Percentiles rank a stretch among this genome's conserved stretches.
phyloP scores from a whole-genome alignment of 352 stramenopile species.

The Pythium angustatum region DNA sequence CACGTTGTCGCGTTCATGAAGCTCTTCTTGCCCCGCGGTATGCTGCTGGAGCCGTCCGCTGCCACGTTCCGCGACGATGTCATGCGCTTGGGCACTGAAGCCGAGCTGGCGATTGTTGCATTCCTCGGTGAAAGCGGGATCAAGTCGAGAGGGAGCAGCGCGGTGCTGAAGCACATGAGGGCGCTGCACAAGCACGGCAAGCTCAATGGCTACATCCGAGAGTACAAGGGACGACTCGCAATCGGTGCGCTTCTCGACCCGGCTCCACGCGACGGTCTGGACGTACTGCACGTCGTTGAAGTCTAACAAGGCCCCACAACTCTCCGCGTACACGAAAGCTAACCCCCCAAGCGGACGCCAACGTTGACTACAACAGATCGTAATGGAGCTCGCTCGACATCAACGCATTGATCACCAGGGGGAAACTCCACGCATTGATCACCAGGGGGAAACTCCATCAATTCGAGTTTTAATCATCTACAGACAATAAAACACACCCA shows the following conservation, averaged over 20 bases:
- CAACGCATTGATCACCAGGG: no score
- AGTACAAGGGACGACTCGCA: background rate
- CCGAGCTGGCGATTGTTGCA: background rate
- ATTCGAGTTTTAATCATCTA: no score
- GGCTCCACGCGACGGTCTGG: no score
- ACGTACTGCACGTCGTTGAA: no score
- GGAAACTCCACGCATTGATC: no score
- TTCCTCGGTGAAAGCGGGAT: background rate
- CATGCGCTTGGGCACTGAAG: background rate
- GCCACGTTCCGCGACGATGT: constrained; percentile 7
- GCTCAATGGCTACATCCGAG: constrained; percentile 1
- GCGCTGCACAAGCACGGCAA: constrained; percentile 5
- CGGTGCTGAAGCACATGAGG: constrained; percentile 15
- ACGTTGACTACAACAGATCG: no score
- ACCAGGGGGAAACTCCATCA: no score
- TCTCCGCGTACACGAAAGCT: no score
- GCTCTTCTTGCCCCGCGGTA: constrained; percentile 29
- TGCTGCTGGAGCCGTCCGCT: constrained; percentile 3
- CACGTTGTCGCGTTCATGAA: constrained; percentile 36
- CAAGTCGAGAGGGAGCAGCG: background rate
- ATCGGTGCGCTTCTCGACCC: constrained; percentile 13
- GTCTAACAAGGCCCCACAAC: no score
- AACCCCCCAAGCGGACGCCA: no score
- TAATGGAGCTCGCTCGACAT: no score
- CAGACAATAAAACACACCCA: no score